Conservation (phyloP, 108 stramenopile genomes). For the Aurantiochytrium sp. region DNA sequence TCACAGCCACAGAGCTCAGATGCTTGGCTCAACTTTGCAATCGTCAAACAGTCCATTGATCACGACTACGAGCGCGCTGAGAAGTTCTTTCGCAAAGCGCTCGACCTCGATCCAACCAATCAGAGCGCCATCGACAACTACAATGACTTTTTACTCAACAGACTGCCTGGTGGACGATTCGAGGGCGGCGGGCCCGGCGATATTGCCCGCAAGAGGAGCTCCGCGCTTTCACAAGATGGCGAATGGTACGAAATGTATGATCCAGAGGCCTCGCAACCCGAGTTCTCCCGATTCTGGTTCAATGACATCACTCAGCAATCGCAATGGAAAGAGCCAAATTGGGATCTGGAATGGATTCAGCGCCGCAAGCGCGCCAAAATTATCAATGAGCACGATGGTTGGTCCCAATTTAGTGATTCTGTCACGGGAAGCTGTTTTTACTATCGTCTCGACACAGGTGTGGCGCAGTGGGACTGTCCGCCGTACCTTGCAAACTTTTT, state of each 20-base stretch:
- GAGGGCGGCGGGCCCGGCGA: constrained; percentile 28
- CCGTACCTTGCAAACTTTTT: background rate
- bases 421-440: background rate
- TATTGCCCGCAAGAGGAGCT: constrained; percentile 31
- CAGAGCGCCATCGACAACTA: constrained; percentile 45
- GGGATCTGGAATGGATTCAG: background rate
- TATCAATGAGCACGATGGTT: constrained; percentile 1
- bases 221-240: background rate
- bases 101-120: constrained; percentile 41
- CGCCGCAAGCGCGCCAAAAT: background rate
- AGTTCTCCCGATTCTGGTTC: background rate
- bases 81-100: constrained; percentile 49
- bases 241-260: background rate
- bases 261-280: background rate
- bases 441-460: background rate
- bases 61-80: constrained; percentile 45
- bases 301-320: background rate
- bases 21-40: constrained; percentile 47
- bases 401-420: background rate
- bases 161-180: constrained; percentile 49
- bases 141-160: constrained; percentile 33
- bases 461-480: background rate
- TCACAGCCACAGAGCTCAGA: constrained; percentile 44
- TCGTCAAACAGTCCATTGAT: constrained; percentile 53
- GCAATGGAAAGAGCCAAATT: background rate